Conservation (phyloP, 768 basidiomycete species). For the Calvatia gigantea region DNA sequence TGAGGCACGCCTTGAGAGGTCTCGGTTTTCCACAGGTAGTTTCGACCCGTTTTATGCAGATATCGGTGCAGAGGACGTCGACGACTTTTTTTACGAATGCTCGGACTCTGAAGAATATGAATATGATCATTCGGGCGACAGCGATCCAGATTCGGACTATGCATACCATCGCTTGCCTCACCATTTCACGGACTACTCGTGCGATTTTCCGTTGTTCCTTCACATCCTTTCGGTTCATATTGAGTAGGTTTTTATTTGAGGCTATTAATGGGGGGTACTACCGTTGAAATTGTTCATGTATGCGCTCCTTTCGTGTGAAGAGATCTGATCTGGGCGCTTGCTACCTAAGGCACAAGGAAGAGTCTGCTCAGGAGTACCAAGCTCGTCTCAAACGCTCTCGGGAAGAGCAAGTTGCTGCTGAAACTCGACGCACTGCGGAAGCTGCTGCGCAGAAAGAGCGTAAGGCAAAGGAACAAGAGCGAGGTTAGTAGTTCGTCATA, state of each 20-base stretch:
- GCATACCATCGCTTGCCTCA: neutral
- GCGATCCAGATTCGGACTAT: constrained; percentile 17
- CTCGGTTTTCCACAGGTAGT: constrained; percentile 1
- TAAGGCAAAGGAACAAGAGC: constrained; percentile 48
- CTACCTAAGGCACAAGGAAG: neutral
- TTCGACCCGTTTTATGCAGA: constrained; percentile 29
- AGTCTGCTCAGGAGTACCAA: constrained; percentile 35
- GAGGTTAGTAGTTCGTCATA: constrained; percentile 33
- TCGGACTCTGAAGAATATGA: constrained; percentile 29
- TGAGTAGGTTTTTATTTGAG: constrained; percentile 33
- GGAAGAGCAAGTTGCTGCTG: constrained; percentile 54
- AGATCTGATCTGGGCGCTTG: neutral
- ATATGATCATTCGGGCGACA: constrained; percentile 29
- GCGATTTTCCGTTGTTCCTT: neutral
- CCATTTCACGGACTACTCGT: constrained; percentile 1
- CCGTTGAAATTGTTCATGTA: neutral
- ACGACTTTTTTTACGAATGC: constrained; percentile 22
- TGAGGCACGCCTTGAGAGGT: constrained; percentile 47
- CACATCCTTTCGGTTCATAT: neutral
- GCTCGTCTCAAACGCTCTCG: constrained; percentile 45
- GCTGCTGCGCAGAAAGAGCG: constrained; percentile 44
- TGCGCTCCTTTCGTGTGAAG: neutral
- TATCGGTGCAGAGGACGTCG: constrained; percentile 32
- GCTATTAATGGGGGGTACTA: constrained; percentile 10
- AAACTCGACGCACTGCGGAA: constrained; percentile 47